Evolutionary conservation across 805 yeast species (phyloP).

Genomic region (Saturnispora dispora): DNA sequence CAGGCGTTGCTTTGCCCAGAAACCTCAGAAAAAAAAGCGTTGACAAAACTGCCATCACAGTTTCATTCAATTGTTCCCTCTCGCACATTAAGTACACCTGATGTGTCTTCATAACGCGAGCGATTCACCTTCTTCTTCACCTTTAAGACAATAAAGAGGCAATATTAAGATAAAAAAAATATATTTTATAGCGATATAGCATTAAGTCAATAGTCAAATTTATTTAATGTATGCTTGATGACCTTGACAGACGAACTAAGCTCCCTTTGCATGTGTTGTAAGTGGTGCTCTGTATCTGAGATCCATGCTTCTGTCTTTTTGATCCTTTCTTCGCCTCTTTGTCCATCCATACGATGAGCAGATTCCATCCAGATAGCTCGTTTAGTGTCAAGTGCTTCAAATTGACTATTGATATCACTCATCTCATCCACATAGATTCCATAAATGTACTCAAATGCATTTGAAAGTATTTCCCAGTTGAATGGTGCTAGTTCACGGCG

Average conservation of each 20-base stretch:
- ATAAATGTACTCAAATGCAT: conserved; percentile 18
- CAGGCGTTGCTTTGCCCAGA: conserved; percentile 35
- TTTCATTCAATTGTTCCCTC: conserved; percentile 44
- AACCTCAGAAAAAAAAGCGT: conserved; percentile 60
- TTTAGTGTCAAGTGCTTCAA: conserved; percentile 17
- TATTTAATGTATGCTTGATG: conserved; percentile 17
- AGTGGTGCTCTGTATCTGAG: conserved; percentile 11
- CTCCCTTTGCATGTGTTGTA: conserved; percentile 13
- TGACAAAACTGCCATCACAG: conserved; percentile 52
- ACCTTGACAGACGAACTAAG: conserved; percentile 16
- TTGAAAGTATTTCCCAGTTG: conserved; percentile 20
- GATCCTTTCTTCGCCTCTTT: conserved; percentile 15
- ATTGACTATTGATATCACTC: conserved; percentile 15
- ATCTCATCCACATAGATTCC: conserved; percentile 17
- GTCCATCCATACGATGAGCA: conserved; percentile 19
- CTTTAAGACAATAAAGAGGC: background rate
- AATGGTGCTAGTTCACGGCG: conserved; percentile 13
- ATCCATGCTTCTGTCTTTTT: conserved; percentile 16
- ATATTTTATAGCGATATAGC: background rate
- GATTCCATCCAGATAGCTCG: conserved; percentile 22
- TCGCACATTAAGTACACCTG: conserved; percentile 34
- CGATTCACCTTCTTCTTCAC: background rate
- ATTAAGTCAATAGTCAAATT: conserved; percentile 4
- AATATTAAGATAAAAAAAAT: background rate
- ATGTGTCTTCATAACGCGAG: background rate